These are phyloP conservation scores for Boechera stricta DNA, from an alignment of 345 rosid genomes.

Conservation along the genomic window DNA sequence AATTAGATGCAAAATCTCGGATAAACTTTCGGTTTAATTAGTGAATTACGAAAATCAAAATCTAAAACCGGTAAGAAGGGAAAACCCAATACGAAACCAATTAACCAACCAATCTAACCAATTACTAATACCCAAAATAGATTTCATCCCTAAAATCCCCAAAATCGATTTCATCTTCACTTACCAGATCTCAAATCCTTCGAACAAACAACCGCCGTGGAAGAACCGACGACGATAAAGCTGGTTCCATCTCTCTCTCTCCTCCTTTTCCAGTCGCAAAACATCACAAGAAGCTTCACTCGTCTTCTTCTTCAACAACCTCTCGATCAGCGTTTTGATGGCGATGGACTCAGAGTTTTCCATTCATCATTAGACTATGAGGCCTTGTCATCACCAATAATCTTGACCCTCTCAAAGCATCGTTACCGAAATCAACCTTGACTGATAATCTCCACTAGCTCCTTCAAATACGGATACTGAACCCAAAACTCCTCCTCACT, in stretches of 20 bases:
- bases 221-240: not conserved
- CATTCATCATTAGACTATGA: constrained; percentile 22
- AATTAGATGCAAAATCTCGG: no score
- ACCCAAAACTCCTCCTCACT: constrained; percentile 28
- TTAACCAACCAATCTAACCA: no score
- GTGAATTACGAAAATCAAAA: no score
- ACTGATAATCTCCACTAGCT: not conserved
- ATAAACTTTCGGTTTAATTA: no score
- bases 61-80: no score
- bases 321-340: constrained; percentile 15
- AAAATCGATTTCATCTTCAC: constrained; percentile 9
- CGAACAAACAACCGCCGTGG: constrained; percentile 21
- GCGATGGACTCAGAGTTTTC: not conserved
- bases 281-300: constrained; percentile 11
- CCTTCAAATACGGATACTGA: constrained; percentile 19
- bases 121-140: no score
- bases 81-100: no score
- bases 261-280: not conserved
- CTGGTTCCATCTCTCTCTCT: constrained; percentile 6
- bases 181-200: constrained; percentile 36
- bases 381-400: constrained; percentile 30
- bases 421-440: constrained; percentile 11
- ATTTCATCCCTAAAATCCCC: no score
- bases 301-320: constrained; percentile 16
- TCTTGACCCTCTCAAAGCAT: constrained; percentile 6